Conservation (phyloP, 2,329 filamentous ascomycete genomes). For the Trichoderma oligosporum region DNA sequence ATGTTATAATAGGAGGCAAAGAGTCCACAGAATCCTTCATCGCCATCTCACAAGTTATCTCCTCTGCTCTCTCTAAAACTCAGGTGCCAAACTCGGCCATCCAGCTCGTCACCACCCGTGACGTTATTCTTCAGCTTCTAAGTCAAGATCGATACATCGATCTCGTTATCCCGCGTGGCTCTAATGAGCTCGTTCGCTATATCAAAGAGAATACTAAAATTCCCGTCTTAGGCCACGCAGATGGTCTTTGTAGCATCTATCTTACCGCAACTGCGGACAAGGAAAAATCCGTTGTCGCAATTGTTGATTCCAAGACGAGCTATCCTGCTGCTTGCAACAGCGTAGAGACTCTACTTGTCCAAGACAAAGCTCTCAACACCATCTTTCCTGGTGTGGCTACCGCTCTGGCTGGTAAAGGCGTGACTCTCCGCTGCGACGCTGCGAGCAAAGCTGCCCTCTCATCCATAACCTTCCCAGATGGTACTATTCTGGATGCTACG, state of each 20-base stretch:
- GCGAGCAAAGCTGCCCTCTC: slow-evolving; percentile 62
- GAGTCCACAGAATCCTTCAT: slow-evolving; percentile 95
- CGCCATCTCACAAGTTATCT: slow-evolving; percentile 83
- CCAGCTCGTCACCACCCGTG: slow-evolving; percentile 89
- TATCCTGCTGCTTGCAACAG: slow-evolving; percentile 96
- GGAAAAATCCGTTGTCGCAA: slow-evolving; percentile 66
- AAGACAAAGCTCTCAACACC: slow-evolving; percentile 63
- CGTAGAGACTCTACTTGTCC: slow-evolving; percentile 85
- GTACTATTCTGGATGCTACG: slow-evolving; percentile 59
- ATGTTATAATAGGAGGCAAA: slow-evolving; percentile 64
- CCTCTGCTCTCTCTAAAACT: slow-evolving; percentile 66
- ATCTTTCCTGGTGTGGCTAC: slow-evolving; percentile 69
- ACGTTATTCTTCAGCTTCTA: slow-evolving; percentile 84
- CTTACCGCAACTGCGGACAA: slow-evolving; percentile 74
- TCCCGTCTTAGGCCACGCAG: slow-evolving; percentile 91
- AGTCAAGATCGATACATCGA: slow-evolving; percentile 84
- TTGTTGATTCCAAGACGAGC: slow-evolving; percentile 88
- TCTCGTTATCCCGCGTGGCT: slow-evolving; percentile 87
- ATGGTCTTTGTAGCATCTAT: slow-evolving; percentile 86
- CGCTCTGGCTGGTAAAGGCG: slow-evolving; percentile 71
- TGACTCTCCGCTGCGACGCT: slow-evolving; percentile 76
- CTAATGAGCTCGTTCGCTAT: slow-evolving; percentile 83
- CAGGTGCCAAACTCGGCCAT: slow-evolving; percentile 80
- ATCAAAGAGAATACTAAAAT: slow-evolving; percentile 91
- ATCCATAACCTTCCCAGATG: slow-evolving; percentile 41